A percentile compares a stretch with the other conserved stretches of the same genome.
Evolutionary conservation across 441 rosid species (phyloP).

Genomic region (Pelargonium cotyledonis): DNA sequence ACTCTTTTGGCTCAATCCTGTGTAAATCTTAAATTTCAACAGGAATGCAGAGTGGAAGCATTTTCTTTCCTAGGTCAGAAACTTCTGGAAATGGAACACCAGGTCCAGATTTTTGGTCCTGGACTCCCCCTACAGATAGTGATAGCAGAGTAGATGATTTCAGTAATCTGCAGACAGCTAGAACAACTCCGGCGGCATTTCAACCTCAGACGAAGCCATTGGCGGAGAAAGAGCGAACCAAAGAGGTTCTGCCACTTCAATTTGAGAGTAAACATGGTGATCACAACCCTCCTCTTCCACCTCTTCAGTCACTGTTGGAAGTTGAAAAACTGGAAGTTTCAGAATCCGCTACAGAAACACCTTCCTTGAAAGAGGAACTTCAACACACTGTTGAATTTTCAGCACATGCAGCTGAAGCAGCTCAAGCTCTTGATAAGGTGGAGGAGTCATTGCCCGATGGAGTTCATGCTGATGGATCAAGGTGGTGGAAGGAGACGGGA

Average conservation of each 20-base stretch:
- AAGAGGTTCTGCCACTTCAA: constrained; percentile 59
- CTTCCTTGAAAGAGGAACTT: constrained; percentile 31
- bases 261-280: constrained; percentile 55
- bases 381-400: constrained; percentile 45
- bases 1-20: neutral
- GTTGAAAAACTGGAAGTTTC: constrained; percentile 34
- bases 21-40: constrained; percentile 5
- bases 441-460: constrained; percentile 43
- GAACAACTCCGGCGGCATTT: constrained; percentile 27
- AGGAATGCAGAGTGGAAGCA: constrained; percentile 40
- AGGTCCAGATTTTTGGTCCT: constrained; percentile 96
- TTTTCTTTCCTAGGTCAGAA: constrained; percentile 37
- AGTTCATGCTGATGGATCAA: constrained; percentile 51
- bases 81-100: constrained; percentile 51
- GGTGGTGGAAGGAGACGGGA: constrained; percentile 92
- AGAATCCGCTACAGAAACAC: constrained; percentile 24
- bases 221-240: constrained; percentile 49
- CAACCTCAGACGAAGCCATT: constrained; percentile 36
- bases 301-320: constrained; percentile 61
- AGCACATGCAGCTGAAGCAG: constrained; percentile 67
- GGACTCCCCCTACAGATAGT: constrained; percentile 57
- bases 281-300: constrained; percentile 50
- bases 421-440: constrained; percentile 52
- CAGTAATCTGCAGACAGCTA: constrained; percentile 25
- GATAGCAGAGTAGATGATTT: constrained; percentile 22